Base-by-base conservation (phyloP, 1,284 basidiomycete genomes). In the Kalmanozyma brasiliensis region DNA sequence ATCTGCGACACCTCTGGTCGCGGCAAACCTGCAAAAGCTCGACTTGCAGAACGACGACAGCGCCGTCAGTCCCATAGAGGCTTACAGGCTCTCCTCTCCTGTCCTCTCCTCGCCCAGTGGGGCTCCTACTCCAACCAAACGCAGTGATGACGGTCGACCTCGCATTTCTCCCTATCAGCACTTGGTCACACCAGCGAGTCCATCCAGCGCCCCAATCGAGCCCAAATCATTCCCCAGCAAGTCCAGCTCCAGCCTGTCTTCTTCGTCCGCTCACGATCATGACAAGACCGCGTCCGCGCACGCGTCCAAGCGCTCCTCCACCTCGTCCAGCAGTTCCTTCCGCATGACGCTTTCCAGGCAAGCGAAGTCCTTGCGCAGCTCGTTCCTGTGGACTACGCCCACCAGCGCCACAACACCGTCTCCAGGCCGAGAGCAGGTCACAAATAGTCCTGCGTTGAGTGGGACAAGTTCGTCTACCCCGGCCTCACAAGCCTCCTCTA, bases 281-380 rank as follows among this genome's bases (percentile, higher is more conserved):
- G 56, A 59, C 37, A 55, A 52, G 34, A 9, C 13, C 8, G 22
- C 47, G 34, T 23, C 43, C 13, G 37, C 47, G 0, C 23, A 55
- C 5, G 47, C 62, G 2, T 68, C 65, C 1, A 59, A 57, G 26
- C 61, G 58, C 23, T 48, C 59, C 19, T 65, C 66, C 16, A 32
- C 41, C 2, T 55, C 57, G 6, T 69, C 66, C 34, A 51, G 40
- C 49, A 56, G 44, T 47, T 56, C 52, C 16, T 63, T 69, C 43
- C 52, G 60, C 16, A 60, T 63, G 60, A 56, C 66, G 3, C 40
- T 69, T 41, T 60, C 66, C 11, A 64, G 56, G 30, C 62, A 63
- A 34, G 66, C 61, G 5, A 69, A 56, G 37, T 45, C 49, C 8
- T 34, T 69, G 26, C 56, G 63, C 13, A 60, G 59, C 24, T 64